Percentiles rank a stretch among this genome's conserved stretches.
Conservation (phyloP, 2,329 filamentous ascomycete species). For the Arachnomyces sp. region DNA sequence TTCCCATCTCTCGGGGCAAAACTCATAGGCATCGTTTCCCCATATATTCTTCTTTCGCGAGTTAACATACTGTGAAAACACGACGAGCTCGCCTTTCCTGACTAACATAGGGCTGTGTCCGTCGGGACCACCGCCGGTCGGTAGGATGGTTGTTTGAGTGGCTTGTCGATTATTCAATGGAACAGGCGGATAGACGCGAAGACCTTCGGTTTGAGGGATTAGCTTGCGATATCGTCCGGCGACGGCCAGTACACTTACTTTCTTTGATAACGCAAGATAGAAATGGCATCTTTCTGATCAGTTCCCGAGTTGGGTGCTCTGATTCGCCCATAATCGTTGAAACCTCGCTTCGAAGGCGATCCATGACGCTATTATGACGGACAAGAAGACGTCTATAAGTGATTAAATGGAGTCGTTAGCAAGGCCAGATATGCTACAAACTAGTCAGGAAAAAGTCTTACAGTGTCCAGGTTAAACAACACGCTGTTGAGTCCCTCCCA, state of each 20-base stretch:
- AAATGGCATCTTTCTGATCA: constrained; percentile 37
- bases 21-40: constrained; percentile 15
- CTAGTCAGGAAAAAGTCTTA: constrained; percentile 17
- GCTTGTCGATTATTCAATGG: constrained; percentile 31
- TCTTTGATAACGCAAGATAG: constrained; percentile 45
- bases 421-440: neutral
- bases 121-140: constrained; percentile 51
- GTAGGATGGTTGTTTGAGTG: constrained; percentile 29
- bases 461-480: constrained; percentile 22
- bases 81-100: constrained; percentile 19
- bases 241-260: constrained; percentile 14
- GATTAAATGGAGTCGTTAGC: neutral
- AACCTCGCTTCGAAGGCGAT: constrained; percentile 15
- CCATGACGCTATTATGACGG: constrained; percentile 14
- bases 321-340: constrained; percentile 11
- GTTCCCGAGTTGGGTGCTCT: constrained; percentile 11
- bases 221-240: neutral
- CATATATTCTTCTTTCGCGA: constrained; percentile 35
- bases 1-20: constrained; percentile 24
- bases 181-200: constrained; percentile 33
- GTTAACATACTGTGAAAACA: constrained; percentile 25
- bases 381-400: constrained; percentile 19
- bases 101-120: constrained; percentile 22
- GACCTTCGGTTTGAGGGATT: constrained; percentile 11
- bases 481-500: constrained; percentile 25